Evolutionary conservation across 257 asterid genomes (phyloP).

Genomic region (Solanum pinnatisectum): DNA sequence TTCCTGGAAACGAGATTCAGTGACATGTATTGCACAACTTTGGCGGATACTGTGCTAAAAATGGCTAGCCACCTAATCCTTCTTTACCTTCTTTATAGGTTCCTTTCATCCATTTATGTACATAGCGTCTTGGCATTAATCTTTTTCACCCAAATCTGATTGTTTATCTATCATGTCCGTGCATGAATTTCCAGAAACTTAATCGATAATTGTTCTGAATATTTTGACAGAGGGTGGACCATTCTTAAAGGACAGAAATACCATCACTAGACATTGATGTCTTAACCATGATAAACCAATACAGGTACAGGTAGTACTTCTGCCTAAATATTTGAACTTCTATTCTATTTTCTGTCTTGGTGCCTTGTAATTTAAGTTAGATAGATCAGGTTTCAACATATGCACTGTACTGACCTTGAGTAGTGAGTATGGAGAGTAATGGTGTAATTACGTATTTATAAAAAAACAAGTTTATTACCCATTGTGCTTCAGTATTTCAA

Average conservation of each 20-base stretch:
- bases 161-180: not conserved
- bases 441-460: not conserved
- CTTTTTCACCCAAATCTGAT: not conserved
- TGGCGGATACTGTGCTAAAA: not conserved
- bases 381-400: not conserved
- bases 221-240: slow-evolving; percentile 74
- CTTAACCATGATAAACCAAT: not conserved
- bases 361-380: not conserved
- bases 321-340: not conserved
- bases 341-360: not conserved
- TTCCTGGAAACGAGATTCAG: not conserved
- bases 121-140: not conserved
- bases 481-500: not conserved
- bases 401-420: not conserved
- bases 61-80: not conserved
- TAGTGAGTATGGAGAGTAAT: not conserved
- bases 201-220: not conserved
- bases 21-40: not conserved
- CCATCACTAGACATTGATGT: slow-evolving; percentile 44
- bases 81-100: not conserved
- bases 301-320: not conserved
- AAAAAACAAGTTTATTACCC: not conserved
- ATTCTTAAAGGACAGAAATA: slow-evolving; percentile 89
- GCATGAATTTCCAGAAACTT: not conserved
- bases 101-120: not conserved